These are phyloP conservation scores for Coleophoma eucalyptorum DNA, from an alignment of 2,329 filamentous ascomycete genomes.

Conservation along the genomic window DNA sequence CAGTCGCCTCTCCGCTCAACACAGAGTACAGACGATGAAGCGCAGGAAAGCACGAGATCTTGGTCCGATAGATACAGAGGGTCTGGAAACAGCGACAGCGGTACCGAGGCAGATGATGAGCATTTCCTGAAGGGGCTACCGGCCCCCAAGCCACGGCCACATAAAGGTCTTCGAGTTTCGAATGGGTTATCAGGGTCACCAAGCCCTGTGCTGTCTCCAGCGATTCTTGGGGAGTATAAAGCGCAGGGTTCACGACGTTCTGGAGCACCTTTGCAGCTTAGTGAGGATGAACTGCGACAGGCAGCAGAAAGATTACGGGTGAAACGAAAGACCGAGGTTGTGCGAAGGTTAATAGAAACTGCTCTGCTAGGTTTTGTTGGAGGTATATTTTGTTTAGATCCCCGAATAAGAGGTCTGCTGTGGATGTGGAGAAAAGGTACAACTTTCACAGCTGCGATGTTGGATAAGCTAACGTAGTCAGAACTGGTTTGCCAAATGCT, in stretches of 20 bases:
- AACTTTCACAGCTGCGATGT: constrained; percentile 2
- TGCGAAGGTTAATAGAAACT: constrained; percentile 49
- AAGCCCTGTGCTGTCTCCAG: constrained; percentile 51
- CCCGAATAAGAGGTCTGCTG: constrained; percentile 40
- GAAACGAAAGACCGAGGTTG: constrained; percentile 42
- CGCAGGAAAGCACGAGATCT: constrained; percentile 12
- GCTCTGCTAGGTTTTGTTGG: constrained; percentile 46
- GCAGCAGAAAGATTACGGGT: constrained; percentile 32
- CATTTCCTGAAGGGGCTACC: constrained; percentile 82
- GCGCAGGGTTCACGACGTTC: constrained; percentile 5
- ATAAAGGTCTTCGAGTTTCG: constrained; percentile 71
- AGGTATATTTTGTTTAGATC: constrained; percentile 39
- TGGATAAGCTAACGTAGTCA: constrained; percentile 16
- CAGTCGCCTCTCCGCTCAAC: constrained; percentile 18
- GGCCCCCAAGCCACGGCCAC: constrained; percentile 66
- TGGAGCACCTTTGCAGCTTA: constrained; percentile 1
- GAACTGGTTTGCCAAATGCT: constrained; percentile 23
- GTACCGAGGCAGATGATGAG: constrained; percentile 94
- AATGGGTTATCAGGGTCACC: constrained; percentile 53
- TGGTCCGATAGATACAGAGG: constrained; percentile 18
- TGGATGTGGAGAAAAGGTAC: constrained; percentile 46
- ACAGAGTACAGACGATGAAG: constrained; percentile 28
- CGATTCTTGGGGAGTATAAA: constrained; percentile 35
- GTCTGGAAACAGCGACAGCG: constrained; percentile 74
- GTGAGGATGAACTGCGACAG: constrained; percentile 15